These are phyloP conservation scores for Alternaria alternata DNA, from an alignment of 2,329 filamentous ascomycete genomes.

Conservation along the genomic window DNA sequence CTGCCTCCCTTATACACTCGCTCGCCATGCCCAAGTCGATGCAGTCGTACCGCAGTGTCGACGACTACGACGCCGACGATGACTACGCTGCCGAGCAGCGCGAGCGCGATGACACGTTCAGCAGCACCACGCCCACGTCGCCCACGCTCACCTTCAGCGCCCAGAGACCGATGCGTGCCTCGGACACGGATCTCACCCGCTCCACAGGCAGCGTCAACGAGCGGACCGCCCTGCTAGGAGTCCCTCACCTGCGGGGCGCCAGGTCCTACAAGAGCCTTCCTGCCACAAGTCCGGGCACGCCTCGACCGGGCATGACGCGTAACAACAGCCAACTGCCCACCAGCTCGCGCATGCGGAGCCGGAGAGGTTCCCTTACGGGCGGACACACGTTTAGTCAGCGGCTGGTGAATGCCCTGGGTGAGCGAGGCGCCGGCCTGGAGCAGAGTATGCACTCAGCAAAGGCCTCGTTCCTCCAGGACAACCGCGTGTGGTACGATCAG, in stretches of 20 bases:
- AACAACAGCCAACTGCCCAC: slow-evolving; percentile 48
- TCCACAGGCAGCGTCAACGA: slow-evolving; percentile 53
- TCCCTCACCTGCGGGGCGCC: slow-evolving; percentile 36
- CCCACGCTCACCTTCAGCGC: slow-evolving; percentile 43
- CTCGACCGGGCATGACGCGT: slow-evolving; percentile 50
- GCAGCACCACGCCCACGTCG: slow-evolving; percentile 46
- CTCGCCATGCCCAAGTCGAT: slow-evolving; percentile 48
- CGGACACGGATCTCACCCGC: slow-evolving; percentile 46
- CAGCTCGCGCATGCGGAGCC: slow-evolving; percentile 44
- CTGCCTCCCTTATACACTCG: slow-evolving; percentile 7
- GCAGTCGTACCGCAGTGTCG: slow-evolving; percentile 47
- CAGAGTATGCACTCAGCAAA: slow-evolving; percentile 70
- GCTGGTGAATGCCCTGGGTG: slow-evolving; percentile 66
- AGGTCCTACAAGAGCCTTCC: slow-evolving; percentile 56
- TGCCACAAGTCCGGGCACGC: slow-evolving; percentile 51
- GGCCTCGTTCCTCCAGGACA: slow-evolving; percentile 74
- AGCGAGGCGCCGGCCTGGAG: slow-evolving; percentile 58
- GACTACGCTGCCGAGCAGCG: slow-evolving; percentile 42
- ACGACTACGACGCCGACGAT: slow-evolving; percentile 46
- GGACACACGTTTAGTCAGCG: slow-evolving; percentile 53
- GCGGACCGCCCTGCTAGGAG: slow-evolving; percentile 57
- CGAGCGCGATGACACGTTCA: slow-evolving; percentile 42
- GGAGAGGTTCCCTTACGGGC: slow-evolving; percentile 42
- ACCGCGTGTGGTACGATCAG: slow-evolving; percentile 98
- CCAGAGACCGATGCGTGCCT: slow-evolving; percentile 40